These are phyloP conservation scores for Collybiopsis luxurians DNA, from an alignment of 768 basidiomycete genomes.

Conservation along the genomic window DNA sequence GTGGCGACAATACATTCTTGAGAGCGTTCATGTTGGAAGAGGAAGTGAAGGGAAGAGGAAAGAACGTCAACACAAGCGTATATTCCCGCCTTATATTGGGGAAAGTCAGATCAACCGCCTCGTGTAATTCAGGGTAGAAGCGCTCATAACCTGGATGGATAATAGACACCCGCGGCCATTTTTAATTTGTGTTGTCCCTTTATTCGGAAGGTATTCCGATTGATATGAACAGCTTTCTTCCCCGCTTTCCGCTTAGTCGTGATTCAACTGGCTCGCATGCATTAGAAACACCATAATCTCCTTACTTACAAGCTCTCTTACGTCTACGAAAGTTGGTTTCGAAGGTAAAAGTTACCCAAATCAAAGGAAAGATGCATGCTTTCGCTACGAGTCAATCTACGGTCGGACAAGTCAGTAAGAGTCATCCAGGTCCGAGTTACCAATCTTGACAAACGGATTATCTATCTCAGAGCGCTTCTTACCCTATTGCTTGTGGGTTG, in stretches of 20 bases:
- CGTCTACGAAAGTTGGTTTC: neutral
- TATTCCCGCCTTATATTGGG: constrained; percentile 38
- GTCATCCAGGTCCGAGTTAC: neutral
- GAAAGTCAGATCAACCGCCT: constrained; percentile 22
- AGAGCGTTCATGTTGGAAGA: constrained; percentile 59
- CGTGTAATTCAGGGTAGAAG: constrained; percentile 27
- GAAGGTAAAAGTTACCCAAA: neutral
- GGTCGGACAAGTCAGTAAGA: neutral
- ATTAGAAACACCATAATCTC: neutral
- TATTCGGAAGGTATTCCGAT: constrained; percentile 1
- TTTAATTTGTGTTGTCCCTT: neutral
- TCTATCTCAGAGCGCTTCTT: neutral
- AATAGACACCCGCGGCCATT: constrained; percentile 4
- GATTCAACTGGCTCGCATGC: neutral
- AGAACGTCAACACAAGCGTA: constrained; percentile 29
- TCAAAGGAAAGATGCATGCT: neutral
- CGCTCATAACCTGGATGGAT: neutral
- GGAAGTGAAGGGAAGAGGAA: constrained; percentile 22
- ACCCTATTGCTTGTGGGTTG: too few species aligned
- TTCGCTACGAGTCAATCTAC: neutral
- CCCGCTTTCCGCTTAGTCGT: too few species aligned
- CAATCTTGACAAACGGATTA: neutral
- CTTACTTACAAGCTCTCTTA: neutral
- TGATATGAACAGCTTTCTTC: too few species aligned
- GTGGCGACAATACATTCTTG: constrained; percentile 69